Evolutionary conservation across 768 basidiomycete species (phyloP).

Genomic region (Kwoniella newhampshirensis): DNA sequence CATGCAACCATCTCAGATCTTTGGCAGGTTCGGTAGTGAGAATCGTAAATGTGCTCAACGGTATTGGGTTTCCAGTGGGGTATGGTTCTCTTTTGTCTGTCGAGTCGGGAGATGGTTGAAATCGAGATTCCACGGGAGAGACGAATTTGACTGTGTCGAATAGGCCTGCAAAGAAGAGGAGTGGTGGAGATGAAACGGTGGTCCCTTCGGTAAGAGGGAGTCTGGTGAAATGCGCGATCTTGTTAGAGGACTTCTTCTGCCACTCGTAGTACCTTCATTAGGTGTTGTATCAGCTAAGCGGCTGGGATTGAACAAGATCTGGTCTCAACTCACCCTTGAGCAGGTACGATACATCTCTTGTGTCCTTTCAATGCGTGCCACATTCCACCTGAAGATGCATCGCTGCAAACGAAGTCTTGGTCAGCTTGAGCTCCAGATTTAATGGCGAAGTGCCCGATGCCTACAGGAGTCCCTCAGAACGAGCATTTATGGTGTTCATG

Average conservation of each 20-base stretch:
- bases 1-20: constrained; percentile 81
- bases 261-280: constrained; percentile 85
- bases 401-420: constrained; percentile 20
- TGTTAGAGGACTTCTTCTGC: constrained; percentile 71
- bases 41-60: constrained; percentile 80
- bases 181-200: constrained; percentile 38
- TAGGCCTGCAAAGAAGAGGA: constrained; percentile 85
- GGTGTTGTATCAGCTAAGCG: background rate
- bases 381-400: constrained; percentile 64
- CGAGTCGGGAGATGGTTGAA: constrained; percentile 26
- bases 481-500: constrained; percentile 85
- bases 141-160: constrained; percentile 67
- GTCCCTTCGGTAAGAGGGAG: constrained; percentile 56
- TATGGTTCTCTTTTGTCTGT: constrained; percentile 40
- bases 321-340: constrained; percentile 63
- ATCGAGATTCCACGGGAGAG: constrained; percentile 38
- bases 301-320: background rate
- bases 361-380: constrained; percentile 79
- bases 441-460: constrained; percentile 3
- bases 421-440: constrained; percentile 3
- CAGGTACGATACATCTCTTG: constrained; percentile 81
- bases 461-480: constrained; percentile 69
- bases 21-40: constrained; percentile 77
- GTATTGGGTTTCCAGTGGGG: constrained; percentile 54
- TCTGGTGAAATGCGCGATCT: constrained; percentile 78